Evolutionary conservation across 2,329 filamentous ascomycete genomes (phyloP), one percentile per base, ranked within the genome.

Genomic region (Endothia cerciana): DNA sequence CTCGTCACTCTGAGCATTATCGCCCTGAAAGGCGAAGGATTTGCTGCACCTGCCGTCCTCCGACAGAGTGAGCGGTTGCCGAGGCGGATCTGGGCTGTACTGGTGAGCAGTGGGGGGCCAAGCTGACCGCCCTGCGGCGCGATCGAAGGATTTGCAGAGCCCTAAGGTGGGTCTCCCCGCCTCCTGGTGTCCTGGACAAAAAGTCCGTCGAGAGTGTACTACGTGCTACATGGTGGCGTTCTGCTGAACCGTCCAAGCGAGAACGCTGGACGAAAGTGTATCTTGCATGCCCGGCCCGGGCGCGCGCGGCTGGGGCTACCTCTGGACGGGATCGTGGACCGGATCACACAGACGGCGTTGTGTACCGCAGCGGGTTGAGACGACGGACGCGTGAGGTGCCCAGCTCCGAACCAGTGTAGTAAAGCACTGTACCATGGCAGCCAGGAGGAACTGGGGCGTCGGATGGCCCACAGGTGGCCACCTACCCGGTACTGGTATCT

Each of bases 211-310:
- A 28, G 17, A 28, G 25, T 30, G 25, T 15, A 13, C 36, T 33
- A n/a, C 53, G 11, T 10, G 30, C 22, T 19, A 49, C 33, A n/a
- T n/a, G n/a, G n/a, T n/a, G n/a, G n/a, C n/a, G n/a, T n/a, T n/a
- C 47, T 47, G 61, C 61, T 38, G 61, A 55, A 47, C 41, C 22
- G 51, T 43, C 61, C 56, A 51, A 22, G 19, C 33, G 25, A 15
- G 28, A 53, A 63, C 33, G 51, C 53, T 47, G 49, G 64, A 43
- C 43, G 60, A 65, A 65, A 65, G 53, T 55, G 28, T 63, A 63
- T 59, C 64, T 65, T 51, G 64, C 64, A 58, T 65, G 36, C 41
- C 22, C 56, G 33, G 56, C 10, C 22, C n/a, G n/a, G n/a, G n/a
- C n/a, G n/a, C n/a, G n/a, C n/a, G n/a, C n/a, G n/a, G n/a, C n/a